Conservation (phyloP, 768 basidiomycete genomes). For the Cyclocybe aegerita region DNA sequence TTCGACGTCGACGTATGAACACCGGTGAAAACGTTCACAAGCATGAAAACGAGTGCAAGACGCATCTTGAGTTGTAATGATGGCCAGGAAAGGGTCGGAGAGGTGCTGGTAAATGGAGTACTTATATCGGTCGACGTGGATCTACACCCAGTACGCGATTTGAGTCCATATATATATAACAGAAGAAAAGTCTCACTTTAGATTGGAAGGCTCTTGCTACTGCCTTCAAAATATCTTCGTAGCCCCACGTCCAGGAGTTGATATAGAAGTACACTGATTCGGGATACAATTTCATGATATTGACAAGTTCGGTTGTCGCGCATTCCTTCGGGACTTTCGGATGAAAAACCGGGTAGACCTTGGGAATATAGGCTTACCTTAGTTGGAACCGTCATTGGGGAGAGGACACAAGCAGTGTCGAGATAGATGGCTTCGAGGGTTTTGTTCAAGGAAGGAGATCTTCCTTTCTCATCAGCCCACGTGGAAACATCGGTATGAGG, state of each 20-base stretch:
- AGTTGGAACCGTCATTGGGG: conserved; percentile 48
- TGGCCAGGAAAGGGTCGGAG: conserved; percentile 60
- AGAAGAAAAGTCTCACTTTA: conserved; percentile 39
- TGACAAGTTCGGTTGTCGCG: conserved; percentile 65
- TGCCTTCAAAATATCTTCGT: conserved; percentile 86
- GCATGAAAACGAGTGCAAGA: conserved; percentile 84
- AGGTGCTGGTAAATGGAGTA: conserved; percentile 56
- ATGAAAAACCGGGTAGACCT: not conserved
- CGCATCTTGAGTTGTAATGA: conserved; percentile 61
- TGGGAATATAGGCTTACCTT: conserved; percentile 42
- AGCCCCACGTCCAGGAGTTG: conserved; percentile 96
- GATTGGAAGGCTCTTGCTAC: conserved; percentile 65
- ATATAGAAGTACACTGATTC: conserved; percentile 76
- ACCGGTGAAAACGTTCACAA: conserved; percentile 83
- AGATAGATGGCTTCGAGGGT: conserved; percentile 78
- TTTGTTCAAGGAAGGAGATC: conserved; percentile 25
- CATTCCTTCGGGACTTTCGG: conserved; percentile 43
- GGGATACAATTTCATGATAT: conserved; percentile 71
- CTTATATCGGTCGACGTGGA: conserved; percentile 94
- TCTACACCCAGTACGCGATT: conserved; percentile 35
- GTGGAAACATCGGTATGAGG: conserved; percentile 14
- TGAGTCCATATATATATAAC: not conserved
- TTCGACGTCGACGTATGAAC: conserved; percentile 55
- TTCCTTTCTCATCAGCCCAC: not conserved
- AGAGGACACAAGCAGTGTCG: conserved; percentile 74